Evolutionary conservation across 768 basidiomycete genomes (phyloP), one percentile per base, ranked within the genome.

Genomic region (Suillus decipiens): DNA sequence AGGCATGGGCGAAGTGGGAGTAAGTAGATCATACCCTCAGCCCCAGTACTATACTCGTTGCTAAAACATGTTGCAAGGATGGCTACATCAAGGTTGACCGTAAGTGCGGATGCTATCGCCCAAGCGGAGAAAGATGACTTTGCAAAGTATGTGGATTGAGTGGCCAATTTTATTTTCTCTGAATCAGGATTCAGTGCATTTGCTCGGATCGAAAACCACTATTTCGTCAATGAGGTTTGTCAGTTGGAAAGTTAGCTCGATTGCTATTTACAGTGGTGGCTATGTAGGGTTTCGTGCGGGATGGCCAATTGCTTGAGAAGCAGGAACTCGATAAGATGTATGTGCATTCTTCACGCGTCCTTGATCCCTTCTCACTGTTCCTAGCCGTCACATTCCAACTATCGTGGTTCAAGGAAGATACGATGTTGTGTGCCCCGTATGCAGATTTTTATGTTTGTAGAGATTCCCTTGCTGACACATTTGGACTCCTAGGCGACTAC

Each of bases 1-100:
- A 84, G 69, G 92, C 92, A 3, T 96, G 94, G 93, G 79, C 89
- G 22, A 91, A 89, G 72, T 96, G 92, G 92, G 95, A 96, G 92
- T 92, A 68, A 71, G 92, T 82, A 36, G 28, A 6, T 53, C 19
- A 39, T 31, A 56, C 39, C 28, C 24, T 47, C 39, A 19, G n/a
- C 50, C 1, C 50, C 1, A 45, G n/a, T 42, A 67, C 19, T 24
- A 36, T 57, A 2, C 39, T 55, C 15, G 43, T 45, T 37, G 17
- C 22, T 62, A 47, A 55, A 31, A 59, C 41, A 17, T 64, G 24
- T 11, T 61, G 19, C 9, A 31, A 95, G 92, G 75, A 95, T 96
- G 93, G 79, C 82, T 42, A 96, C 95, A 4, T 90, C 88, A 3
- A 88, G 85, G 69, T 78, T 96, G 34, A 80, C 81, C 60, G 83